Evolutionary conservation across 1,139 yeast species (phyloP).

Genomic region (Magnusiomyces fungicola): DNA sequence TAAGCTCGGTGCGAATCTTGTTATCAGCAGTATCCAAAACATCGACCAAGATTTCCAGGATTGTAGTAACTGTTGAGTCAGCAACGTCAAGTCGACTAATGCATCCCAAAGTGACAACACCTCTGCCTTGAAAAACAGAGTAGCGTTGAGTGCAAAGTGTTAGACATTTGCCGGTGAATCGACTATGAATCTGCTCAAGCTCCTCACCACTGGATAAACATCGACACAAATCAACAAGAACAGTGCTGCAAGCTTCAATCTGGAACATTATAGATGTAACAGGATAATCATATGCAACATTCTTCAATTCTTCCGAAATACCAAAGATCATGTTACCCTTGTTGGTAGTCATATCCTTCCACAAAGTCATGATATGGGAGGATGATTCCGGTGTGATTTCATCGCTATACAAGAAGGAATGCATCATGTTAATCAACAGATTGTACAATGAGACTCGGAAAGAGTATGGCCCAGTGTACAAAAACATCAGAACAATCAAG

Average conservation of each 20-base stretch:
- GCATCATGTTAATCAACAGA: constrained; percentile 60
- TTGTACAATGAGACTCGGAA: constrained; percentile 62
- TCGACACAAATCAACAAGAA: constrained; percentile 53
- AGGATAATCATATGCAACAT: constrained; percentile 37
- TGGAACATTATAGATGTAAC: constrained; percentile 48
- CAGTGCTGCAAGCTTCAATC: constrained; percentile 58
- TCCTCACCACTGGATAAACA: constrained; percentile 38
- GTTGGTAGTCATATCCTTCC: constrained; percentile 59
- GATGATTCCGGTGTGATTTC: constrained; percentile 3
- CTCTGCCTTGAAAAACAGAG: constrained; percentile 64
- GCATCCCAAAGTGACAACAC: constrained; percentile 65
- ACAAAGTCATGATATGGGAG: constrained; percentile 31
- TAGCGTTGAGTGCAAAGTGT: constrained; percentile 51
- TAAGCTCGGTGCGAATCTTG: constrained; percentile 32
- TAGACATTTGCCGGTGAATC: constrained; percentile 61
- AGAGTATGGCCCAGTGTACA: constrained; percentile 66
- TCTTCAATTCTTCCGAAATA: constrained; percentile 54
- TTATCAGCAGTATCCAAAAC: constrained; percentile 29
- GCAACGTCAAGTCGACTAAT: constrained; percentile 57
- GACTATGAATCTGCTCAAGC: constrained; percentile 47
- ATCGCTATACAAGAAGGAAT: constrained; percentile 43
- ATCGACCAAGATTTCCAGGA: constrained; percentile 31
- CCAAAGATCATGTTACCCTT: constrained; percentile 74
- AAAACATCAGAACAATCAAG: constrained; percentile 59
- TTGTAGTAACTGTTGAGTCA: constrained; percentile 49